Percentiles rank a stretch among this genome's conserved stretches.
Evolutionary conservation across 2,329 filamentous ascomycete species (phyloP).

Genomic region (Malbranchea zuffiana): DNA sequence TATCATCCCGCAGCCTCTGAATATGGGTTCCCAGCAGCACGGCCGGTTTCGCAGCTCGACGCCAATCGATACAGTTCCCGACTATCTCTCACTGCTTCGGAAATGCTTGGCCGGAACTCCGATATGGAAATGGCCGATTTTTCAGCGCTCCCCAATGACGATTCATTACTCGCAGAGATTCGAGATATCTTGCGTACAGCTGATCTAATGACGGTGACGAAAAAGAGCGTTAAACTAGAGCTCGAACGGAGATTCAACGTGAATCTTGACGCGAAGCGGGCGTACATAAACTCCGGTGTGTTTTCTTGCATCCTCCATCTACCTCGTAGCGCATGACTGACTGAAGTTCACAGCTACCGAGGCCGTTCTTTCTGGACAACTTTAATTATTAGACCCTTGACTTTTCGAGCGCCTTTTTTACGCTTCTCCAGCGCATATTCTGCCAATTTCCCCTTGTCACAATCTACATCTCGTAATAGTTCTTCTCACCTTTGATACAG

Average conservation of each 20-base stretch:
- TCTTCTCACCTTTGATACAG: no score
- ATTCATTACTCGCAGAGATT: constrained; percentile 85
- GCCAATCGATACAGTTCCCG: constrained; percentile 51
- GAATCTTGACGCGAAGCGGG: constrained; percentile 71
- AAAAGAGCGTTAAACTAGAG: constrained; percentile 95
- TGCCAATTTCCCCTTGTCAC: no score
- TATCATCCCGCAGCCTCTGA: constrained; percentile 52
- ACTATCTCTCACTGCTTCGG: constrained; percentile 68
- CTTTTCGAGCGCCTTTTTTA: no score
- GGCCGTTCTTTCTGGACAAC: constrained; percentile 63
- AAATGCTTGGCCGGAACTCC: constrained; percentile 40
- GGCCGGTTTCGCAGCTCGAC: constrained; percentile 50
- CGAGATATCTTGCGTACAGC: constrained; percentile 82
- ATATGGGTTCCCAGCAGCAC: constrained; percentile 56
- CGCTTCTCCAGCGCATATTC: no score
- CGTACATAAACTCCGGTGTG: constrained; percentile 89
- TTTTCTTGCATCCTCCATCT: constrained; percentile 17
- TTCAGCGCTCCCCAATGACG: constrained; percentile 69
- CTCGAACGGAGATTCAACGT: constrained; percentile 84
- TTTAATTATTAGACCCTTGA: constrained; percentile 38
- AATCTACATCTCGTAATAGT: no score
- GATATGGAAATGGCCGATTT: constrained; percentile 69
- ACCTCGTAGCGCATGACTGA: constrained; percentile 1
- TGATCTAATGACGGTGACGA: constrained; percentile 95
- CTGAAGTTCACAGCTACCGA: constrained; percentile 50